Base-by-base conservation (phyloP, 352 stramenopile genomes). In the Phytophthora kernoviae region DNA sequence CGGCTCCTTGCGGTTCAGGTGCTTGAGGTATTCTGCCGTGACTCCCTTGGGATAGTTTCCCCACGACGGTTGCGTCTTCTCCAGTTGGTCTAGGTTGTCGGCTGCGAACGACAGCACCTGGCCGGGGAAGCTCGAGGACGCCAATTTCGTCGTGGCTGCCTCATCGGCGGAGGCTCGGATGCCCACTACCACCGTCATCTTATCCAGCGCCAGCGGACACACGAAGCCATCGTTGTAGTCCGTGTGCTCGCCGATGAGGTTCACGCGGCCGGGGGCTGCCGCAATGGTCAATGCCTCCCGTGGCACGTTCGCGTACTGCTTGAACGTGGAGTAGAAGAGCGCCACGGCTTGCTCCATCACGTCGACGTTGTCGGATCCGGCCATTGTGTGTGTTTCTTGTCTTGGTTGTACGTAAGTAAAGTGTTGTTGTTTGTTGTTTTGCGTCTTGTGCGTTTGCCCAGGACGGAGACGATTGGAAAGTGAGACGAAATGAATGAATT, bases 171-270 rank as follows among this genome's bases (percentile, higher is more conserved):
- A 58, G 5, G 68, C 62, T 14, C 69, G 57, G 30, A 84, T 56
- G 45, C 83, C 90, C 47, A 95, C 89, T 32, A 98, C 70, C 5
- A 87, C 75, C 7, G 96, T 98, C 61, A 78, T 90, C 63, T 97
- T 94, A 51, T 96, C 81, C 36, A 96, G 73, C 34, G 92, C 96
- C 42, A 98, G 75, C n/a, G 96, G 96, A 46, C 98, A 84, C 37
- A 98, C 96, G 72, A 98, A 98, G 27, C 96, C 93, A 56, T 97
- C 93, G 51, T 97, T 98, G 77, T 98, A 98, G 73, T 98, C 94
- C 2, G 93, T 98, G 75, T 99, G 94, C 70, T 98, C 94, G 39
- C 84, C 87, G 39, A 99, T 98, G 51, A 98, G 81, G 77, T 98
- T 98, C n/a, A 98, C 95, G 41, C 95, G 87, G 42, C 96, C 96